phyloP scores from a whole-genome alignment of 352 stramenopile genomes.

The Thalassiosira sp. region DNA sequence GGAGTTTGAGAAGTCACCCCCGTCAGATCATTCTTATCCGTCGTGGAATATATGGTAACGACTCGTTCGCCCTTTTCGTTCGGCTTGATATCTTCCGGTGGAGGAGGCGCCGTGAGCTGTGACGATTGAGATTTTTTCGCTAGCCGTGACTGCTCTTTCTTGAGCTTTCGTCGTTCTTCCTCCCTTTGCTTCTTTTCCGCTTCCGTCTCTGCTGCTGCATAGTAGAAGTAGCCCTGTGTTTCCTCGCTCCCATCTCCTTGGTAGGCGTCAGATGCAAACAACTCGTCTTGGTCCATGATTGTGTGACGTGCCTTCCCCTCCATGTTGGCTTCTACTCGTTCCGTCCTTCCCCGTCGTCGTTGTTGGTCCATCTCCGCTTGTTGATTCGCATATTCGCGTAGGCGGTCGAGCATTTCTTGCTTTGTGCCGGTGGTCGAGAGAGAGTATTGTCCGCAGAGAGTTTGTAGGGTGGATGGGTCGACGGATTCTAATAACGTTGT shows the following conservation, averaged over 20 bases:
- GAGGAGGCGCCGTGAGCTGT: constrained; percentile 58
- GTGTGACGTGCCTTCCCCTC: too few relatives aligned
- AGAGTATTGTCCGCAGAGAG: constrained; percentile 70
- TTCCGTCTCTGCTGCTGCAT: constrained; percentile 25
- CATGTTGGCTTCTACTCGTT: constrained; percentile 56
- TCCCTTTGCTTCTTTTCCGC: constrained; percentile 35
- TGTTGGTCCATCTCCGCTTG: constrained; percentile 57
- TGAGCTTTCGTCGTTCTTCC: constrained; percentile 19
- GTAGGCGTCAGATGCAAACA: too few relatives aligned
- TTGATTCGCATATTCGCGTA: constrained; percentile 60
- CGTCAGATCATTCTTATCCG: constrained; percentile 83
- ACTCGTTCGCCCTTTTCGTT: constrained; percentile 79
- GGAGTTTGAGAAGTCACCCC: constrained; percentile 38
- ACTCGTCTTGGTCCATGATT: too few relatives aligned
- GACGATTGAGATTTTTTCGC: constrained; percentile 17
- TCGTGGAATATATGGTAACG: too few relatives aligned
- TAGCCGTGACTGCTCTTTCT: constrained; percentile 21
- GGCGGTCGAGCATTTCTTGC: constrained; percentile 52
- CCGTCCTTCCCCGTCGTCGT: constrained; percentile 35
- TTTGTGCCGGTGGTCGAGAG: constrained; percentile 64
- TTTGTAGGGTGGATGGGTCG: constrained; percentile 53
- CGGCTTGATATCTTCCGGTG: constrained; percentile 50
- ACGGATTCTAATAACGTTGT: constrained; percentile 62
- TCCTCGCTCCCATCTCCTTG: constrained; percentile 55
- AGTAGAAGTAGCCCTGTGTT: constrained; percentile 62